Base-by-base conservation (phyloP, 768 basidiomycete genomes). In the Floccularia luteovirens region DNA sequence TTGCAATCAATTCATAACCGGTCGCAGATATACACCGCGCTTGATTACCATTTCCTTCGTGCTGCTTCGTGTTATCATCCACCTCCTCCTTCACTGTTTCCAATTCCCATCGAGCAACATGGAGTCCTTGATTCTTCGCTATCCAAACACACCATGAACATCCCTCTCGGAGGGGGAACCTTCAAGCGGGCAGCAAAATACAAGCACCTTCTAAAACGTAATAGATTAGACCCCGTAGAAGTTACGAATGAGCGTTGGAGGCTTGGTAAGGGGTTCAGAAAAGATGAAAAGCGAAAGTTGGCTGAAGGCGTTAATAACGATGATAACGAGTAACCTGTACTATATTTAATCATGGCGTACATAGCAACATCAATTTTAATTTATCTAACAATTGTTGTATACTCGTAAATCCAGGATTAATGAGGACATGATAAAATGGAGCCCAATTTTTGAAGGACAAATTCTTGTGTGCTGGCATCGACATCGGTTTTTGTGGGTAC, bases 181-280 rank as follows among this genome's bases (percentile, higher is more conserved):
- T 75, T 73, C 44, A 74, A 73, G 45, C 70, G 80, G 10, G 68
- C 67, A 2, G 62, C 61, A 5, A 79, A 75, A 48, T 93, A 92
- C 48, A 65, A 74, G 11, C 79, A 79, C 5, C 48, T 99, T 23
- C 51, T 92, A 37, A 48, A 67, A 41, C 68, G 92, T 44, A 74
- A 77, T 39, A 68, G 89, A 39, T 60, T 84, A 21, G 85, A 88
- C 42, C 69, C 70, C 5, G 78, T 84, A 0, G 83, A 87, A 24
- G 74, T 76, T 11, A 71, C 75, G 17, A 94, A 97, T 54, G 78
- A 79, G 51, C 72, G 83, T 39, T 97, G 87, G 85, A 68, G 81
- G 44, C 51, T 69, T 13, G 83, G 83, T 8, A 79, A 79, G 52
- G 82, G 77, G 1, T 61, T 65, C 32, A 65, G 74, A 44, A 65